Evolutionary conservation across 2,329 filamentous ascomycete genomes (phyloP).

Genomic region (Cladophialophora yegresii): DNA sequence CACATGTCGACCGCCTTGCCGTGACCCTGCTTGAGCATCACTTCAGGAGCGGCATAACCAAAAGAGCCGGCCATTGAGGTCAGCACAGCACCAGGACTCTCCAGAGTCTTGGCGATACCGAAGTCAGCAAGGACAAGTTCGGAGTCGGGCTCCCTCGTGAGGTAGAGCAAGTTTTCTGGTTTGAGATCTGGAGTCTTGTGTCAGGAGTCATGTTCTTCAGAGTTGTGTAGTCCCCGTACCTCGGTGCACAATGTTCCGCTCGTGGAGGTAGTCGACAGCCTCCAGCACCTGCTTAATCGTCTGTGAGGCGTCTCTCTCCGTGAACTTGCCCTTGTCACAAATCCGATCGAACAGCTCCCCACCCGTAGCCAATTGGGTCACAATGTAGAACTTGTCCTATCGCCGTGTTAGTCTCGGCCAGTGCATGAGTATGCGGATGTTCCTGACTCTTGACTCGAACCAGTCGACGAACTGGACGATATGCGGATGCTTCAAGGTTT

Average conservation of each 20-base stretch:
- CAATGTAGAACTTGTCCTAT: constrained; percentile 99
- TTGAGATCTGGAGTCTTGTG: constrained; percentile 72
- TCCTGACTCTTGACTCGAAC: constrained; percentile 87
- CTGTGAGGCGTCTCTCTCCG: constrained; percentile 94
- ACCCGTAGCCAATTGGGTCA: constrained; percentile 92
- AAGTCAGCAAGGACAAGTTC: constrained; percentile 94
- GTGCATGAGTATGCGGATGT: background rate
- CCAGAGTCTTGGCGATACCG: constrained; percentile 97
- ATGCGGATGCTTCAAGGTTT: constrained; percentile 86
- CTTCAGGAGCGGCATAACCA: constrained; percentile 94
- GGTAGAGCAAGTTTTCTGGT: constrained; percentile 94
- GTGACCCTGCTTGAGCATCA: constrained; percentile 97
- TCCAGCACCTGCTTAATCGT: constrained; percentile 92
- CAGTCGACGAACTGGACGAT: constrained; percentile 98
- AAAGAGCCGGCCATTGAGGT: constrained; percentile 99
- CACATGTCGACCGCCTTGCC: constrained; percentile 99
- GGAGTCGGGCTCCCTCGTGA: constrained; percentile 74
- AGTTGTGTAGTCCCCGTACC: constrained; percentile 55
- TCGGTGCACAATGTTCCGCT: constrained; percentile 93
- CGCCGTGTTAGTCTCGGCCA: constrained; percentile 15
- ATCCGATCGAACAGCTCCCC: constrained; percentile 98
- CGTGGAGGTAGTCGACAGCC: constrained; percentile 91
- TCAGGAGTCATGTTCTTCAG: background rate
- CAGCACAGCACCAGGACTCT: constrained; percentile 83
- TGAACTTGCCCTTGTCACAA: constrained; percentile 96